Base-by-base conservation (phyloP, 768 basidiomycete genomes). In the Gyrodon lividus region DNA sequence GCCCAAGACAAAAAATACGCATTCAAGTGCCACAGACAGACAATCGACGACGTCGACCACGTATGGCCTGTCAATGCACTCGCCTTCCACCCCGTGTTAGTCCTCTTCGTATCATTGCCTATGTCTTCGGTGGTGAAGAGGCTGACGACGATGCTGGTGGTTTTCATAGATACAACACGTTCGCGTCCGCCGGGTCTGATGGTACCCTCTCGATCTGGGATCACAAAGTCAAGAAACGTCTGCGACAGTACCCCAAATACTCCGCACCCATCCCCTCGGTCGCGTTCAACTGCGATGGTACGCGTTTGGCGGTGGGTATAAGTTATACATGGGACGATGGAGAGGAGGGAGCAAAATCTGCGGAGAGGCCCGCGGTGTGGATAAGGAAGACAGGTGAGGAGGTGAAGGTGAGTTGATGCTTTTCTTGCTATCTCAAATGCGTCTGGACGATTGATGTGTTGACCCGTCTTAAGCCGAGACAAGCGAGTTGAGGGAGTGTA, bases 1-100 rank as follows among this genome's bases (percentile, higher is more conserved):
- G 76, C 78, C 0, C 96, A 98, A 68, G 85, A 87, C n/a, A 78
- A 81, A 59, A 86, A 69, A 22, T 70, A 85, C 68, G 97, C 97
- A 2, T 99, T 98, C 81, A 94, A 97, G 67, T 97, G 95, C 57
- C 96, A 99, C 63, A 80, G 96, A 4, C 88, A 92, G 65, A 84
- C 89, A 4, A 84, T 93, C 54, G 86, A 90, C 33, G 92, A 90
- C 33, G 87, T 89, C 13, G 97, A 99, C 68, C 90, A 94, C 58
- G 95, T 98, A 19, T 98, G 92, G 83, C 94, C 96, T 0, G 95
- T 98, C 54, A 97, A 98, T 61, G 82, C 92, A 0, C 80, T 99
- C 24, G 92, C 94, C 0, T 98, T 98, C 75, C 94, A 98, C 62
- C 94, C 96, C 0, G 73, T 79, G 80, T 94, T 64, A 43, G 83